Evolutionary conservation across 305 asterid genomes (phyloP).

Genomic region (Fraxinus dipetala): DNA sequence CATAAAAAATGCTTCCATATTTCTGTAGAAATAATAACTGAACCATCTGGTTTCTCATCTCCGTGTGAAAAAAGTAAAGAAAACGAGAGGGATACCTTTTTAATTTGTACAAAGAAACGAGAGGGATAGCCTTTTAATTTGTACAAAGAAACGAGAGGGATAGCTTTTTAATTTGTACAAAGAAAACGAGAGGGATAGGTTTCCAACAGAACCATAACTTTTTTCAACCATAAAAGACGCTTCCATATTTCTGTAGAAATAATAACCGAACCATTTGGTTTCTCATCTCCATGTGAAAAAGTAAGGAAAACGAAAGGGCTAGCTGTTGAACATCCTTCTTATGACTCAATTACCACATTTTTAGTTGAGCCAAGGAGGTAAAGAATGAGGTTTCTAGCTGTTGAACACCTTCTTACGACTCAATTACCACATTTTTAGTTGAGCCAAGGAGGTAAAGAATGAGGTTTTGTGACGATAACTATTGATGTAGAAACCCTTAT

Average conservation of each 20-base stretch:
- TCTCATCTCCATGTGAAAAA: background rate
- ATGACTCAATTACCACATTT: background rate
- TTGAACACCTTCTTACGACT: background rate
- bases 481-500: background rate
- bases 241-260: background rate
- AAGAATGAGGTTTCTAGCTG: background rate
- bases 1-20: background rate
- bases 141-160: no score
- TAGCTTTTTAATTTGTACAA: no score
- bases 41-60: background rate
- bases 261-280: background rate
- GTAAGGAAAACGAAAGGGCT: background rate
- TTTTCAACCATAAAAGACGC: background rate
- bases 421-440: background rate
- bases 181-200: background rate
- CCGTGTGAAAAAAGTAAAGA: background rate
- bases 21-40: background rate
- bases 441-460: background rate
- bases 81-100: background rate
- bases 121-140: no score
- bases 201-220: background rate
- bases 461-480: background rate
- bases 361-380: background rate
- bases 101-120: no score
- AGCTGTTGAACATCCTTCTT: background rate